Evolutionary conservation across 495 filamentous ascomycete genomes (phyloP).

Genomic region (Cenococcum geophilum): DNA sequence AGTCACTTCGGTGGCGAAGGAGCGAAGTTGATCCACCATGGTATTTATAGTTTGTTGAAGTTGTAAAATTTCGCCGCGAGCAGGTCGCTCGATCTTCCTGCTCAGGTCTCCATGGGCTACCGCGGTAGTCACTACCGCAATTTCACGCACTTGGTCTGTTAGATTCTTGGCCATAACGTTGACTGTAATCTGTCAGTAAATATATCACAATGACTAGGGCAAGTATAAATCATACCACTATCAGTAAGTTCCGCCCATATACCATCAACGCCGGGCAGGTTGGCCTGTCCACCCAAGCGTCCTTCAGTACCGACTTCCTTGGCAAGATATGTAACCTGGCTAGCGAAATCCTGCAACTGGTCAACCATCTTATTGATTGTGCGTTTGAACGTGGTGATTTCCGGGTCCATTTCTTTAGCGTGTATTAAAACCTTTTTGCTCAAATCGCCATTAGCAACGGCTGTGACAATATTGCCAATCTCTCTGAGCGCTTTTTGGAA

Average conservation of each 20-base stretch:
- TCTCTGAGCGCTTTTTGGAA: slow-evolving; percentile 96
- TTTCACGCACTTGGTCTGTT: slow-evolving; percentile 87
- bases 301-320: slow-evolving; percentile 97
- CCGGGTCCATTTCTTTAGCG: slow-evolving; percentile 94
- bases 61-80: slow-evolving; percentile 91
- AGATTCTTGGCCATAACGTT: slow-evolving; percentile 95
- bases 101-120: slow-evolving; percentile 95
- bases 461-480: slow-evolving; percentile 94
- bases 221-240: slow-evolving; percentile 56
- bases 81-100: slow-evolving; percentile 91
- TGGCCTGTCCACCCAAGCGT: slow-evolving; percentile 91
- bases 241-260: slow-evolving; percentile 98
- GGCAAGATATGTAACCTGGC: slow-evolving; percentile 92
- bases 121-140: slow-evolving; percentile 91
- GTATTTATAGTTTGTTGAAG: slow-evolving; percentile 97
- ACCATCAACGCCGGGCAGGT: slow-evolving; percentile 89
- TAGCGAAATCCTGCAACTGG: slow-evolving; percentile 93
- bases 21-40: slow-evolving; percentile 97
- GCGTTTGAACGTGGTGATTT: slow-evolving; percentile 98
- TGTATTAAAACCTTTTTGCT: slow-evolving; percentile 98
- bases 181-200: slow-evolving; percentile 50
- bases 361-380: slow-evolving; percentile 99
- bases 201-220: not conserved
- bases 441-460: slow-evolving; percentile 90
- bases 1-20: slow-evolving; percentile 95